Evolutionary conservation across 129 eudicot species (phyloP).

Genomic region (Solidago caesia): DNA sequence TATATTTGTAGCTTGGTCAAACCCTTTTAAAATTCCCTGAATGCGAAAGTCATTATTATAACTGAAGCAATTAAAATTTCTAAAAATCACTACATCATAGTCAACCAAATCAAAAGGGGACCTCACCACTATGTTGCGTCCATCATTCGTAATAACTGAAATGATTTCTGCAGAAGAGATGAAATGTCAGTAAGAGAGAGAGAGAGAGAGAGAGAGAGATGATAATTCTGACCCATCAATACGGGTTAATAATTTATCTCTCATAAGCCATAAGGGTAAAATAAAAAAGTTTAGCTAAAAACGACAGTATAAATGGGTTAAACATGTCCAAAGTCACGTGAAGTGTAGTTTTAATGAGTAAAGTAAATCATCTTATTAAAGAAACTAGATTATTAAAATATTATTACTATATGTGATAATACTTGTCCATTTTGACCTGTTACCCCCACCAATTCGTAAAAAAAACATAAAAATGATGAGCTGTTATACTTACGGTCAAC

Average conservation of each 20-base stretch:
- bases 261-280: too few species aligned
- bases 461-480: not conserved
- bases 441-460: not conserved
- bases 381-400: too few species aligned
- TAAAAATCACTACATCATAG: not conserved
- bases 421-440: too few species aligned
- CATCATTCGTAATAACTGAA: slow-evolving; percentile 82
- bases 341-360: not conserved
- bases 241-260: not conserved
- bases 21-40: slow-evolving; percentile 85
- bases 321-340: not conserved
- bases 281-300: too few species aligned
- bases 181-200: too few species aligned
- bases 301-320: too few species aligned
- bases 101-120: not conserved
- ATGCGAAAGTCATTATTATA: not conserved
- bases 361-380: not conserved
- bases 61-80: not conserved
- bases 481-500: slow-evolving; percentile 49
- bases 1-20: slow-evolving; percentile 86
- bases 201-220: not conserved
- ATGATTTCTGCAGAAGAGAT: slow-evolving; percentile 51
- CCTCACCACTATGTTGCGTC: slow-evolving; percentile 85
- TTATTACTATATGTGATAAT: not conserved
- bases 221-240: not conserved